Percentiles rank a stretch among this genome's conserved stretches.
These are phyloP conservation scores for Fusarium globosum DNA, from an alignment of 2,329 filamentous ascomycete genomes.

Conservation along the genomic window DNA sequence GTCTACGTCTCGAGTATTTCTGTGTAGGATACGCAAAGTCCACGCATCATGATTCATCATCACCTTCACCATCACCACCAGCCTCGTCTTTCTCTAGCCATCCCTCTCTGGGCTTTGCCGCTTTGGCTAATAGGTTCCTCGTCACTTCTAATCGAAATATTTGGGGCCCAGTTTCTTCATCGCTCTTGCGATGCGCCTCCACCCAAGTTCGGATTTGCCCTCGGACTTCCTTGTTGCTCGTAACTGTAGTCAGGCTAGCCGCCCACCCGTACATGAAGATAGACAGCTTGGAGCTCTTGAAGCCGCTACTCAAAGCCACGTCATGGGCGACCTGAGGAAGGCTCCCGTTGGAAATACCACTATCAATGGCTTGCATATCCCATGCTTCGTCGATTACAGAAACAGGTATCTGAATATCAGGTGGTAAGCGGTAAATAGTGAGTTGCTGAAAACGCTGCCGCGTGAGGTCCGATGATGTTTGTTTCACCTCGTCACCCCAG, in stretches of 20 bases:
- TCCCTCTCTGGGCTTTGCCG: constrained; percentile 42
- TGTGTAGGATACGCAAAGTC: not conserved
- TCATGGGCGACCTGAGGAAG: constrained; percentile 51
- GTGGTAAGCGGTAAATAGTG: constrained; percentile 48
- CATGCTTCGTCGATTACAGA: constrained; percentile 45
- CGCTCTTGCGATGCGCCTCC: constrained; percentile 44
- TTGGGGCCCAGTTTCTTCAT: constrained; percentile 47
- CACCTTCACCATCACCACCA: not conserved
- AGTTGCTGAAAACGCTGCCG: constrained; percentile 49
- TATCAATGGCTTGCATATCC: constrained; percentile 42
- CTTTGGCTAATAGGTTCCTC: constrained; percentile 51
- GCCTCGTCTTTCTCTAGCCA: constrained; percentile 15
- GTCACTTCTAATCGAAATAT: constrained; percentile 52
- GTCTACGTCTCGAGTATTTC: not conserved
- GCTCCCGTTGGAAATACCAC: constrained; percentile 38
- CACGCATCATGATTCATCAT: constrained; percentile 7
- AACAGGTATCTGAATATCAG: constrained; percentile 51
- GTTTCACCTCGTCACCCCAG: constrained; percentile 33
- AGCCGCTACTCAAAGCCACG: constrained; percentile 47
- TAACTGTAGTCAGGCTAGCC: constrained; percentile 49
- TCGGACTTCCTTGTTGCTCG: constrained; percentile 56
- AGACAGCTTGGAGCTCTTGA: constrained; percentile 53
- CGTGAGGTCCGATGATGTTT: constrained; percentile 17
- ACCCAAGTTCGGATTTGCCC: constrained; percentile 51
- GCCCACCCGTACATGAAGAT: constrained; percentile 56